Conservation (phyloP, 805 yeast genomes). For the Ogataea trehalophila region DNA sequence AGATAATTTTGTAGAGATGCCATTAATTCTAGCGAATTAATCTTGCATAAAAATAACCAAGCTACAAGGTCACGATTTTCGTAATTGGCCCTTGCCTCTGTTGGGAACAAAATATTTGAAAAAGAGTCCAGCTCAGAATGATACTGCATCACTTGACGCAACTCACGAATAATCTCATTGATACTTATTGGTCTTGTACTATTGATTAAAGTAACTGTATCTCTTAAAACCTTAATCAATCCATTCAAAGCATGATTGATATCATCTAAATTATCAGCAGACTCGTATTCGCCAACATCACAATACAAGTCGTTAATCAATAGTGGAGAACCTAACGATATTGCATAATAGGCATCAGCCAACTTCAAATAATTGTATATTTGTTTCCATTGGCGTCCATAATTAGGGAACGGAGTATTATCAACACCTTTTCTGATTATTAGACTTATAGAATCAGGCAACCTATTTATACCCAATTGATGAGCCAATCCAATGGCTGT, state of each 20-base stretch:
- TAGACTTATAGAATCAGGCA: slow-evolving; percentile 5
- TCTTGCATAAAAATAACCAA: too few species aligned
- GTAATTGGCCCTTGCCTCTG: too few species aligned
- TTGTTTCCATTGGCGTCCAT: slow-evolving; percentile 5
- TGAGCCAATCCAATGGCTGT: slow-evolving; percentile 9
- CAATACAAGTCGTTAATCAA: slow-evolving; percentile 17
- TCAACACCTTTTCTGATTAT: slow-evolving; percentile 1
- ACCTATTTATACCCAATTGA: slow-evolving; percentile 21
- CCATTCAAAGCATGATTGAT: neutral
- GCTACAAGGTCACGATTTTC: too few species aligned
- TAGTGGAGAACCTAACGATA: slow-evolving; percentile 16
- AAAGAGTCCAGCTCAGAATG: neutral
- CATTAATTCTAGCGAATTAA: neutral
- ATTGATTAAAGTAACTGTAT: slow-evolving; percentile 3
- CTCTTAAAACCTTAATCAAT: slow-evolving; percentile 1
- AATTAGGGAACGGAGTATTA: slow-evolving; percentile 1
- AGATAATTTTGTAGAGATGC: neutral
- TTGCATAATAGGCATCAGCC: slow-evolving; percentile 16
- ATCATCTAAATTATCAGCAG: neutral
- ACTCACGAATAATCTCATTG: slow-evolving; percentile 6
- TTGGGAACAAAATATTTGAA: too few species aligned
- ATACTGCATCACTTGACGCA: slow-evolving; percentile 2
- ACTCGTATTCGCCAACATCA: slow-evolving; percentile 5
- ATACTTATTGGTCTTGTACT: slow-evolving; percentile 1
- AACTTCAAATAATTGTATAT: slow-evolving; percentile 16